A percentile compares a stretch with the other conserved stretches of the same genome.
Conservation (phyloP, 495 filamentous ascomycete genomes). For the Penicillium malachiteum region DNA sequence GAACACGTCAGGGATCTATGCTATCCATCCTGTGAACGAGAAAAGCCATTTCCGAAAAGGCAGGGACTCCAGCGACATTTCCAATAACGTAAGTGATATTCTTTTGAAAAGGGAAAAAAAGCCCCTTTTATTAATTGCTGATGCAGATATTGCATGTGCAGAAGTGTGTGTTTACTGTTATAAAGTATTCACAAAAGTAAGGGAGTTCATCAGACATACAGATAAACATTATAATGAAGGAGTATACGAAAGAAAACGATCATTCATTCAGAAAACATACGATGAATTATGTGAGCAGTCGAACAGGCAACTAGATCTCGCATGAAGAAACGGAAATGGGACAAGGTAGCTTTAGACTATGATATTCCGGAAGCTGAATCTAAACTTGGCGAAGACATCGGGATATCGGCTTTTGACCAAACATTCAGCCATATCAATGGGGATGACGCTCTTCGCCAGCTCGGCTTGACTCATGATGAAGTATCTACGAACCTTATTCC, state of each 20-base stretch:
- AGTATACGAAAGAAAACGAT: slow-evolving; percentile 10
- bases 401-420: slow-evolving; percentile 6
- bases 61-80: slow-evolving; percentile 20
- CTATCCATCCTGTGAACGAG: slow-evolving; percentile 19
- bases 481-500: slow-evolving; percentile 8
- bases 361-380: slow-evolving; percentile 7
- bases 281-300: slow-evolving; percentile 17
- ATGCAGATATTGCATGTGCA: slow-evolving; percentile 20
- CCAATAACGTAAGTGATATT: slow-evolving; percentile 16
- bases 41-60: slow-evolving; percentile 17
- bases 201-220: slow-evolving; percentile 22
- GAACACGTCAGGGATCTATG: slow-evolving; percentile 10
- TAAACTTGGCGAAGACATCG: slow-evolving; percentile 4
- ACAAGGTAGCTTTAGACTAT: slow-evolving; percentile 4
- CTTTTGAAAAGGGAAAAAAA: slow-evolving; percentile 8
- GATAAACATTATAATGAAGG: slow-evolving; percentile 14
- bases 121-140: slow-evolving; percentile 14
- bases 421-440: slow-evolving; percentile 5
- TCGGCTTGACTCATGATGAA: slow-evolving; percentile 4
- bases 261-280: slow-evolving; percentile 18
- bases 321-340: slow-evolving; percentile 12
- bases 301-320: slow-evolving; percentile 12
- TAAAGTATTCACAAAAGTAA: slow-evolving; percentile 16
- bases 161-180: slow-evolving; percentile 18
- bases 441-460: slow-evolving; percentile 7